Base-by-base conservation (phyloP, 139 green algal genomes). In the Chlorella sp. region DNA sequence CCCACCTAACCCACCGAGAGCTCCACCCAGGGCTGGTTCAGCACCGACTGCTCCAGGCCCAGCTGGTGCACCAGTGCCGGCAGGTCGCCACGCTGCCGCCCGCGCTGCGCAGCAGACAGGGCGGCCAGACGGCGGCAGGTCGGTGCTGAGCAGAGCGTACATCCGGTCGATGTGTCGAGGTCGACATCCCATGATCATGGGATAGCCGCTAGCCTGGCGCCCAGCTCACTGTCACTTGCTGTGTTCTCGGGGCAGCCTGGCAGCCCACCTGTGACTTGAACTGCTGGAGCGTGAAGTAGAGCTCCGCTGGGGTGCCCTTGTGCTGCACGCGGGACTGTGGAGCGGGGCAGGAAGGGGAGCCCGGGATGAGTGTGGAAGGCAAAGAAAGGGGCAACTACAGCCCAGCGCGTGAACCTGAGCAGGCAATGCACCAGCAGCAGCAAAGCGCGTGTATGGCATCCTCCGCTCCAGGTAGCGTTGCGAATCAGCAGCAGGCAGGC, bases 1-100 rank as follows among this genome's bases (percentile, higher is more conserved):
- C 18, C 26, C 15, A 34, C 13, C 11, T 39, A 21, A 28, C 92
- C 69, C 81, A 96, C 94, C 64, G 95, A 98, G 1, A 98, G 93
- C 82, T 95, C 88, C 1, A 78, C 64, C 95, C 95, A 98, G 2
- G 84, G 70, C 71, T 95, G 93, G 71, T 95, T 93, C 9, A 97
- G 88, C 44, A 96, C 88, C 6, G 47, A 26, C 76, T 95, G 91
- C 71, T 96, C 93, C 26, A 97, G 87, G 2, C 94, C 94, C 73
- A 97, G 85, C 20, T 92, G 86, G 41, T 92, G 82, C 16, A 96
- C 74, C 21, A 97, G 74, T 3, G 91, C 86, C 12, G 93, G 93
- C 57, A 97, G 89, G 80, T 97, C 93, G 13, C 92, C 92, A 1
- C 92, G 85, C 0, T 82, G 86, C 3, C 94, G 83, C 1, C 86